Percentiles rank a stretch among this genome's conserved stretches.
Evolutionary conservation across 805 yeast species (phyloP).

Genomic region (Millerozyma miso): DNA sequence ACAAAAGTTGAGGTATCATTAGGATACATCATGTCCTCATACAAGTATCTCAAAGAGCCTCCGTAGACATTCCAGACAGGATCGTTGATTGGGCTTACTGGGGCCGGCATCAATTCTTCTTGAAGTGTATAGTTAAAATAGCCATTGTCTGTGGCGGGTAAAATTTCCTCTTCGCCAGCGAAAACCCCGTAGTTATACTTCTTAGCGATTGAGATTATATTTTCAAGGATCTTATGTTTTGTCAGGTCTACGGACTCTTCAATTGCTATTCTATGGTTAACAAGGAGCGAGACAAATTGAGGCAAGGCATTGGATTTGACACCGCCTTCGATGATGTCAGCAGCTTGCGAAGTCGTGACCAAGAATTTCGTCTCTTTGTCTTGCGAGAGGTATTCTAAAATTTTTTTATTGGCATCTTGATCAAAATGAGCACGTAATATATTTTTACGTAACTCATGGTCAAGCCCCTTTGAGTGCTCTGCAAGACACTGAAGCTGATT

Average conservation of each 20-base stretch:
- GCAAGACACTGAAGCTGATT: slow-evolving; percentile 44
- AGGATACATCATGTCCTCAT: slow-evolving; percentile 29
- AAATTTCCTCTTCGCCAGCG: slow-evolving; percentile 21
- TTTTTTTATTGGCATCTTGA: slow-evolving; percentile 30
- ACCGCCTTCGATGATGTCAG: slow-evolving; percentile 46
- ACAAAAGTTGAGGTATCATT: slow-evolving; percentile 21
- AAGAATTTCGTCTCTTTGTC: slow-evolving; percentile 28
- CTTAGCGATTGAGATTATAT: slow-evolving; percentile 29
- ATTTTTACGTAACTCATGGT: slow-evolving; percentile 25
- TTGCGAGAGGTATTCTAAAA: slow-evolving; percentile 28
- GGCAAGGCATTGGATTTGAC: slow-evolving; percentile 50
- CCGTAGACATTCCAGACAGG: slow-evolving; percentile 32
- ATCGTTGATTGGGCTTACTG: slow-evolving; percentile 31
- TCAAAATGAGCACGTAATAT: slow-evolving; percentile 37
- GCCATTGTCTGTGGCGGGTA: slow-evolving; percentile 23
- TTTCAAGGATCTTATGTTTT: slow-evolving; percentile 25
- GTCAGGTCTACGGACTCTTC: slow-evolving; percentile 37
- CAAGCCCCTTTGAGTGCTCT: slow-evolving; percentile 35
- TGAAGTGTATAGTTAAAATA: slow-evolving; percentile 26
- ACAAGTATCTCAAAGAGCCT: slow-evolving; percentile 34
- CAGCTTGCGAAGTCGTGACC: slow-evolving; percentile 46
- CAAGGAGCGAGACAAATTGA: slow-evolving; percentile 39
- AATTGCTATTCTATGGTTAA: slow-evolving; percentile 45
- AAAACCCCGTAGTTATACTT: slow-evolving; percentile 35
- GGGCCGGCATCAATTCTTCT: slow-evolving; percentile 33